A percentile compares a stretch with the other conserved stretches of the same genome.
Evolutionary conservation across 257 asterid genomes (phyloP).

Genomic region (Cruciata laevipes): DNA sequence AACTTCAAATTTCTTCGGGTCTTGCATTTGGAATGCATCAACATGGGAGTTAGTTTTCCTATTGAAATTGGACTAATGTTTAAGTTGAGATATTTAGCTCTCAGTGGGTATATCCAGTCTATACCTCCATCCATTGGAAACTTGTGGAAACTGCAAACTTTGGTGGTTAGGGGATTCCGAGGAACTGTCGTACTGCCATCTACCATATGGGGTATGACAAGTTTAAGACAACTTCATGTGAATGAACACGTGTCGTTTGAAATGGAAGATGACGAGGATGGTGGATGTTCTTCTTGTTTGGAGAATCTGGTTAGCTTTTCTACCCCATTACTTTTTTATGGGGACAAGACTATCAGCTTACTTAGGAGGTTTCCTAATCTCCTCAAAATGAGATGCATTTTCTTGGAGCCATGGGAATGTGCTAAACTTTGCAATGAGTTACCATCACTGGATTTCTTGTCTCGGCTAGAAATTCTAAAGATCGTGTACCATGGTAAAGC

Average conservation of each 20-base stretch:
- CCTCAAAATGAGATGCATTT: conserved; percentile 7
- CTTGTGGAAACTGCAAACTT: conserved; percentile 2
- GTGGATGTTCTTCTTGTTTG: background rate
- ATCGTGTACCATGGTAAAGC: background rate
- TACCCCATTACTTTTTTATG: background rate
- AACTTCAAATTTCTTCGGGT: conserved; percentile 6
- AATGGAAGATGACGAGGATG: background rate
- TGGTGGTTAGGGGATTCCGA: background rate
- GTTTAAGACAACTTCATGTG: conserved; percentile 13
- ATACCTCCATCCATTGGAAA: background rate
- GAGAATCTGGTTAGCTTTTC: conserved; percentile 11
- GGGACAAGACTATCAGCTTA: background rate
- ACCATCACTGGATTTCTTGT: background rate
- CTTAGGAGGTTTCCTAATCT: conserved; percentile 10
- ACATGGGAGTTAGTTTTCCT: background rate
- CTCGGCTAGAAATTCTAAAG: conserved; percentile 3
- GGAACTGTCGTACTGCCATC: background rate
- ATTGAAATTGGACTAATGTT: background rate
- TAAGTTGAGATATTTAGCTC: conserved; percentile 17
- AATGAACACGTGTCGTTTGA: background rate
- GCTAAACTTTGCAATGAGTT: background rate
- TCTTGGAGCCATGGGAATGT: background rate
- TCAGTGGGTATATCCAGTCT: background rate
- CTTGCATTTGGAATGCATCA: conserved; percentile 2
- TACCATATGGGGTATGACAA: conserved; percentile 7